Conservation (phyloP, 2,329 filamentous ascomycete genomes). For the Phaeoacremonium minimum region DNA sequence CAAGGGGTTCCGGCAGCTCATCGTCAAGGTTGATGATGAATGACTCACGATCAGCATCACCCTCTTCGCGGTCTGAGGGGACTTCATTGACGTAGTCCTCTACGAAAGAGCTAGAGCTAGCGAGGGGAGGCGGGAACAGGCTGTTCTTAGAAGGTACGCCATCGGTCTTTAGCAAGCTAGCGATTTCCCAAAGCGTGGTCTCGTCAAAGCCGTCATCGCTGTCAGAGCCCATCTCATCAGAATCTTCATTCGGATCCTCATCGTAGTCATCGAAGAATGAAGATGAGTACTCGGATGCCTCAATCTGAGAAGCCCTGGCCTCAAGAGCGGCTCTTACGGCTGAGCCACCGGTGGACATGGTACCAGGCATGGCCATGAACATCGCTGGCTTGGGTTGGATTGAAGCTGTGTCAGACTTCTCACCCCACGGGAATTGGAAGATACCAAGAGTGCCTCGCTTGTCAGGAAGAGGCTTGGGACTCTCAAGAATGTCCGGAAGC, state of each 20-base stretch:
- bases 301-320: conserved; percentile 27
- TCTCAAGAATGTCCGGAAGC: conserved; percentile 61
- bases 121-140: conserved; percentile 31
- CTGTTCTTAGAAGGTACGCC: conserved; percentile 48
- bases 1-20: conserved; percentile 8
- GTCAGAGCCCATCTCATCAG: conserved; percentile 23
- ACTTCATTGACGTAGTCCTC: conserved; percentile 27
- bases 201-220: conserved; percentile 56
- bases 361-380: conserved; percentile 46
- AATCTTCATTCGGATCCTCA: conserved; percentile 25
- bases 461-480: conserved; percentile 53
- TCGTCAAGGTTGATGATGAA: conserved; percentile 24
- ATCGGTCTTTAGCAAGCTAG: conserved; percentile 49
- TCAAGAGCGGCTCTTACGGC: conserved; percentile 22
- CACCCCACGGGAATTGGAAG: conserved; percentile 64
- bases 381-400: conserved; percentile 30
- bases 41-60: conserved; percentile 13
- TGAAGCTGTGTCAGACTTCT: conserved; percentile 53
- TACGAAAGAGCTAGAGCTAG: conserved; percentile 17
- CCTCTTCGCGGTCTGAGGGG: conserved; percentile 19
- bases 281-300: conserved; percentile 35
- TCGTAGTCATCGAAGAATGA: conserved; percentile 59
- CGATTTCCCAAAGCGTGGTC: conserved; percentile 60
- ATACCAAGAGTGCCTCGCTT: conserved; percentile 57
- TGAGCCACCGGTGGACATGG: conserved; percentile 38